phyloP scores from a whole-genome alignment of 371 early-diverging fungal genomes.

The Mortierella sp. region DNA sequence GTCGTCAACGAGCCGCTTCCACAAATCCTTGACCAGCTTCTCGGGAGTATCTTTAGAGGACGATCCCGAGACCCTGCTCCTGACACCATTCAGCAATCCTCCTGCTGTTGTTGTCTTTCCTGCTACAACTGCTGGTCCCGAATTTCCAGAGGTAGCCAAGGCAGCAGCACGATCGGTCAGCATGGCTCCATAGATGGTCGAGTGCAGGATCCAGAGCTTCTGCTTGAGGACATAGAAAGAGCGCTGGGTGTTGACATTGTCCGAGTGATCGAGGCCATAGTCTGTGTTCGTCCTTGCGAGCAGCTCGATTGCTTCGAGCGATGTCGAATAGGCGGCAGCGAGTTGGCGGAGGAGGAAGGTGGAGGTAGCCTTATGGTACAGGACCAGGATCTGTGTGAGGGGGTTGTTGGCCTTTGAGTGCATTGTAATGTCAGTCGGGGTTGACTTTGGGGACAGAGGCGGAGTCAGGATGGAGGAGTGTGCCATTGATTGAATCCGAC shows the following conservation, averaged over 20 bases:
- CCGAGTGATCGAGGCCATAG: constrained; percentile 35
- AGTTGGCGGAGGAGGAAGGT: constrained; percentile 51
- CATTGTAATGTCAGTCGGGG: constrained; percentile 8
- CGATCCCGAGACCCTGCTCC: constrained; percentile 31
- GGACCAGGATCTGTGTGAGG: constrained; percentile 18
- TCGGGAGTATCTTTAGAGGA: constrained; percentile 41
- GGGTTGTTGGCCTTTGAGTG: neutral
- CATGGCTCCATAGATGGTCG: constrained; percentile 50
- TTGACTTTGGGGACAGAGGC: constrained; percentile 39
- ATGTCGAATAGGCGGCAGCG: constrained; percentile 39
- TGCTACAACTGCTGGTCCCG: too few relatives aligned
- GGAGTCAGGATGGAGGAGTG: constrained; percentile 37
- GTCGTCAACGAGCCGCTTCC: constrained; percentile 45
- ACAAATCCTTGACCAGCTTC: constrained; percentile 47
- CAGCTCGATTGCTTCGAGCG: constrained; percentile 47
- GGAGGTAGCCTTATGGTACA: constrained; percentile 52
- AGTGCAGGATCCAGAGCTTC: constrained; percentile 49
- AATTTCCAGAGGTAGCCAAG: neutral
- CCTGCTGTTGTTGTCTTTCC: neutral
- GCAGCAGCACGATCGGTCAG: constrained; percentile 40
- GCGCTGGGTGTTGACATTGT: constrained; percentile 28
- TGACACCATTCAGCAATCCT: constrained; percentile 8
- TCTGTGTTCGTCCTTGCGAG: constrained; percentile 29
- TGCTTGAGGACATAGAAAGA: constrained; percentile 50
- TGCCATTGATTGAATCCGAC: constrained; percentile 15